Conservation (phyloP, 2,329 filamentous ascomycete species). For the Arthroderma sp. region DNA sequence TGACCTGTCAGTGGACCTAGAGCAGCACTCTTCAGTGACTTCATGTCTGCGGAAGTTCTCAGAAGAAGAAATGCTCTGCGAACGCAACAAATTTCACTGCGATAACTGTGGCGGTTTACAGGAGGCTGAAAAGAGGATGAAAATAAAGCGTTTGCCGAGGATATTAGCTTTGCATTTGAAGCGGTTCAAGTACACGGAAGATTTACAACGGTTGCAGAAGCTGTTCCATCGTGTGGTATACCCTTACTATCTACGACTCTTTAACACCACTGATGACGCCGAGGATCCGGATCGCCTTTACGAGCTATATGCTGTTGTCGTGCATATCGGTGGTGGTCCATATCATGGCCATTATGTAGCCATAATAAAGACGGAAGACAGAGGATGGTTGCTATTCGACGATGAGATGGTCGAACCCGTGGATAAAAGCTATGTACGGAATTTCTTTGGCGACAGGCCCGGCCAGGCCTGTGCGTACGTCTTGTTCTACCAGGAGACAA, state of each 20-base stretch:
- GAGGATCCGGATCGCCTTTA: conserved; percentile 89
- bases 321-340: conserved; percentile 91
- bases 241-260: conserved; percentile 88
- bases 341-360: conserved; percentile 97
- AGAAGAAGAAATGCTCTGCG: conserved; percentile 95
- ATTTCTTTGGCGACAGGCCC: conserved; percentile 90
- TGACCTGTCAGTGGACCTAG: conserved; percentile 88
- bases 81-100: conserved; percentile 97
- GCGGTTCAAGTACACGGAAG: conserved; percentile 96
- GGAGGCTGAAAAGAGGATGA: conserved; percentile 98
- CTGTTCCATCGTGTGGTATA: conserved; percentile 95
- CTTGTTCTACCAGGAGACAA: conserved; percentile 92
- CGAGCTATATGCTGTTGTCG: conserved; percentile 91
- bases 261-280: conserved; percentile 93
- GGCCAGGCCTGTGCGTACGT: conserved; percentile 93
- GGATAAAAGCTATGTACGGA: conserved; percentile 87
- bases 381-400: conserved; percentile 92
- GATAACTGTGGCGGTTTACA: conserved; percentile 93
- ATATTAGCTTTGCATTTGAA: conserved; percentile 89
- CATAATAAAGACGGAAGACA: conserved; percentile 92
- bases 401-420: conserved; percentile 98
- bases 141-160: conserved; percentile 86
- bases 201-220: conserved; percentile 85
- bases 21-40: conserved; percentile 90
- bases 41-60: conserved; percentile 93